phyloP scores from a whole-genome alignment of 192 early-diverging fungal species.

The Linnemannia hyalina region DNA sequence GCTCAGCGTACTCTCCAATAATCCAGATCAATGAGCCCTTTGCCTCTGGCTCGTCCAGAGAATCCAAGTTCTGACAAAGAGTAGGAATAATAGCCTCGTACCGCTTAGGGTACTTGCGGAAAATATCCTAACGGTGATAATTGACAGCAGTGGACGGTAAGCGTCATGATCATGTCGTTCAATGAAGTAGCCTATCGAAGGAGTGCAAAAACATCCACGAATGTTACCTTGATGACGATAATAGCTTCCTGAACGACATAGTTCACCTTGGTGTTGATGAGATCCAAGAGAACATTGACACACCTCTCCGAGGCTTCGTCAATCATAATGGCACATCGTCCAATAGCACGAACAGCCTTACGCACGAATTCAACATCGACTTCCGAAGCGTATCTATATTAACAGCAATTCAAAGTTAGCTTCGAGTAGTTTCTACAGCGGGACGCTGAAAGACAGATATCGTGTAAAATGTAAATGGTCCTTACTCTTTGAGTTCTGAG shows the following conservation, averaged over 20 bases:
- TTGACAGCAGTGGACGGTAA: not conserved
- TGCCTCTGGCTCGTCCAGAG: slow-evolving; percentile 89
- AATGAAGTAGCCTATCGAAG: not conserved
- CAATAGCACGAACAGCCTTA: slow-evolving; percentile 89
- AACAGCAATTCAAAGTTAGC: not conserved
- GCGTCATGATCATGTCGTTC: not conserved
- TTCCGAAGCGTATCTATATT: slow-evolving; percentile 88
- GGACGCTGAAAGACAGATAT: too few relatives aligned
- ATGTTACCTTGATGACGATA: slow-evolving; percentile 82
- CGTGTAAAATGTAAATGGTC: not conserved
- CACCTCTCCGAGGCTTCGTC: slow-evolving; percentile 87
- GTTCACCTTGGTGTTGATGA: slow-evolving; percentile 86
- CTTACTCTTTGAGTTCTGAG: slow-evolving; percentile 92
- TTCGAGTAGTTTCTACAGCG: not conserved
- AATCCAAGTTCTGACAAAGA: slow-evolving; percentile 91
- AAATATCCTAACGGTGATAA: slow-evolving; percentile 75
- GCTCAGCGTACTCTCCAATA: slow-evolving; percentile 93
- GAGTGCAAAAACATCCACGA: too few relatives aligned
- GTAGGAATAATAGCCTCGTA: slow-evolving; percentile 88
- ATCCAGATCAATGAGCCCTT: slow-evolving; percentile 94
- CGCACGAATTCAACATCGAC: slow-evolving; percentile 97
- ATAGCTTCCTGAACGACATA: slow-evolving; percentile 93
- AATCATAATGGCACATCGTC: slow-evolving; percentile 92
- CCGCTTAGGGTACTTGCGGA: slow-evolving; percentile 90
- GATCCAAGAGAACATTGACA: slow-evolving; percentile 84